Base-by-base conservation (phyloP, 2,329 filamentous ascomycete species). In the Colletotrichum trifolii region DNA sequence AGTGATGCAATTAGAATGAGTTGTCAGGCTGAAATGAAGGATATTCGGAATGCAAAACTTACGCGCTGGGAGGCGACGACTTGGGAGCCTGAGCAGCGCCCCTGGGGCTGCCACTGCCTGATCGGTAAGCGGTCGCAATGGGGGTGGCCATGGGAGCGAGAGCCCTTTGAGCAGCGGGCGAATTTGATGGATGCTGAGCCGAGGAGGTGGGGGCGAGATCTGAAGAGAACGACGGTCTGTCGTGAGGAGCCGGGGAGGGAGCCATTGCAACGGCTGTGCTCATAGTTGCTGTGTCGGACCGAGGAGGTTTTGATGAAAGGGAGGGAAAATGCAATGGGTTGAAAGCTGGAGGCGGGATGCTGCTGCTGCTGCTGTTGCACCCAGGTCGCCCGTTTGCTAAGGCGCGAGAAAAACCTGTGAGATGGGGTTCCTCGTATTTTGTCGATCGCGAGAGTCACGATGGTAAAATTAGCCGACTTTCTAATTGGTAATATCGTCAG, bases 201-300 rank as follows among this genome's bases (percentile, higher is more conserved):
- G 61, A 60, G 42, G 58, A 48, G 12, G 73, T 70, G 61, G 80
- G 77, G 68, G 79, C 78, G 68, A 83, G 76, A 70, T 85, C 85
- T 69, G 83, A 81, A 73, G 83, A 78, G 71, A 85, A 87, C n/a
- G 83, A 81, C 64, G 85, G 80, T 75, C 87, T 82, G 76, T 90
- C 87, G 76, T 89, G 87, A 70, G 87, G 87, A 78, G 87, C 87
- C 73, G 87, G 88, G 75, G 88, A 89, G 70, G 87, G 87, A 74
- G 86, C 87, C 88, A 90, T 89, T 73, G 87, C 86, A 75, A 90
- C 85, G 77, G 86, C 87, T 76, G 88, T 83, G 81, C 87, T 90
- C 88, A 90, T 90, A 76, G 72, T 89, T 64, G 63, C 67, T 62
- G 38, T 57, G 42, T 50, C 4, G 40, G 46, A 15, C 40, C 48